Percentiles rank a stretch among this genome's conserved stretches.
Evolutionary conservation across 352 stramenopile genomes (phyloP).

Genomic region (Phytophthora europaea): DNA sequence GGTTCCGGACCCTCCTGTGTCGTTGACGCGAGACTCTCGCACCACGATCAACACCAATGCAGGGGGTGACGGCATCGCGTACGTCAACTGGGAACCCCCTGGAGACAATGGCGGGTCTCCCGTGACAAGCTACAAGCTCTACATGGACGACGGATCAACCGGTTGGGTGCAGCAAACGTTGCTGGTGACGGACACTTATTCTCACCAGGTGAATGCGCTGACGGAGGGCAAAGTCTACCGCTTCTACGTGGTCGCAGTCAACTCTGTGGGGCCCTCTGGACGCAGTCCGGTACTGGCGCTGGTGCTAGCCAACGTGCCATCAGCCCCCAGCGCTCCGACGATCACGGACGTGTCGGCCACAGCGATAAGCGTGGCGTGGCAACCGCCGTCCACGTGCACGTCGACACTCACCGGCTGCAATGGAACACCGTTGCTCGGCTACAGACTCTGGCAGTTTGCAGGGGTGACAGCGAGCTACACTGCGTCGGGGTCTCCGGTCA

Average conservation of each 20-base stretch:
- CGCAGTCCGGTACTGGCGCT: constrained; percentile 90
- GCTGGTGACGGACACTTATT: constrained; percentile 53
- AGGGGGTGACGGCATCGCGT: constrained; percentile 64
- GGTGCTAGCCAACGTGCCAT: constrained; percentile 86
- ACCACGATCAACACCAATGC: constrained; percentile 74
- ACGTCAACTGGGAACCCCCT: constrained; percentile 89
- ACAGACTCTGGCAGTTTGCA: constrained; percentile 95
- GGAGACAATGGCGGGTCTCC: constrained; percentile 94
- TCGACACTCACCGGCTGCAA: constrained; percentile 82
- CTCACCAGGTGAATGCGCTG: constrained; percentile 53
- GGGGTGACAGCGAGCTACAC: constrained; percentile 78
- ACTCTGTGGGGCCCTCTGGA: constrained; percentile 83
- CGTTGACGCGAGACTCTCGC: constrained; percentile 63
- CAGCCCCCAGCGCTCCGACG: constrained; percentile 52
- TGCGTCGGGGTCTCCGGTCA: constrained; percentile 82
- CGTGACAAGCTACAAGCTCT: constrained; percentile 94
- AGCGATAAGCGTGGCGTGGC: constrained; percentile 77
- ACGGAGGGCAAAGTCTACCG: constrained; percentile 92
- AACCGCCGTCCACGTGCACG: constrained; percentile 69
- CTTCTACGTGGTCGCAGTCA: constrained; percentile 93
- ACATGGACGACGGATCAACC: constrained; percentile 77
- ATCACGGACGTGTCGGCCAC: constrained; percentile 74
- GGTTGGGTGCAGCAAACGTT: constrained; percentile 62
- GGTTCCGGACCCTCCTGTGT: constrained; percentile 84
- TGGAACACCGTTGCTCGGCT: constrained; percentile 87